Conservation (phyloP, 257 asterid species). For the Petrea volubilis region DNA sequence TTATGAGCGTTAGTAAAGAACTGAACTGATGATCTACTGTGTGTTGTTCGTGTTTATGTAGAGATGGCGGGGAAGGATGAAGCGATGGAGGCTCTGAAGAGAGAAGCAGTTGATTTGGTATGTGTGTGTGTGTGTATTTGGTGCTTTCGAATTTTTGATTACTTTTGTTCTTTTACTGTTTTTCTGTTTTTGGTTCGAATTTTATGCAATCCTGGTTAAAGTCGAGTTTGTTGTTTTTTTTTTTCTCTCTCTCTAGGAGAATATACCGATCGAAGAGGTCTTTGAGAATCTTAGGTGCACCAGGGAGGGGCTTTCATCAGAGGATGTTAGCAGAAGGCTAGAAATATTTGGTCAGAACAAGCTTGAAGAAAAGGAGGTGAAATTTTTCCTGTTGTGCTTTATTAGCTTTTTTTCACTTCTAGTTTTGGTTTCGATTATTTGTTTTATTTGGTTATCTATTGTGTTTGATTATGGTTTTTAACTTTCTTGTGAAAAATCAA, state of each 20-base stretch:
- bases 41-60: slow-evolving; percentile 11
- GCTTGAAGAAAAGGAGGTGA: slow-evolving; percentile 76
- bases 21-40: neutral
- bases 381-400: slow-evolving; percentile 2
- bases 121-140: neutral
- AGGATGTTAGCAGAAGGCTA: slow-evolving; percentile 53
- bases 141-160: neutral
- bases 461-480: slow-evolving; percentile 5
- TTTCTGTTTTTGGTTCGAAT: neutral
- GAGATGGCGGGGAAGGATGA: slow-evolving; percentile 59
- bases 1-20: neutral
- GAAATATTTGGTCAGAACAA: slow-evolving; percentile 68
- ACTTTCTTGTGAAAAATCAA: neutral
- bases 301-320: slow-evolving; percentile 53
- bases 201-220: neutral
- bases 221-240: no score
- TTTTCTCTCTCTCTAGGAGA: slow-evolving; percentile 46
- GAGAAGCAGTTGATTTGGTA: slow-evolving; percentile 74
- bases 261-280: slow-evolving; percentile 64
- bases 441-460: neutral
- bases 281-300: slow-evolving; percentile 61
- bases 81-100: slow-evolving; percentile 66
- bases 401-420: neutral
- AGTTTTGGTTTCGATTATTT: neutral
- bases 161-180: neutral